Conservation (phyloP, 805 yeast species). For the Yarrowia alimentaria region DNA sequence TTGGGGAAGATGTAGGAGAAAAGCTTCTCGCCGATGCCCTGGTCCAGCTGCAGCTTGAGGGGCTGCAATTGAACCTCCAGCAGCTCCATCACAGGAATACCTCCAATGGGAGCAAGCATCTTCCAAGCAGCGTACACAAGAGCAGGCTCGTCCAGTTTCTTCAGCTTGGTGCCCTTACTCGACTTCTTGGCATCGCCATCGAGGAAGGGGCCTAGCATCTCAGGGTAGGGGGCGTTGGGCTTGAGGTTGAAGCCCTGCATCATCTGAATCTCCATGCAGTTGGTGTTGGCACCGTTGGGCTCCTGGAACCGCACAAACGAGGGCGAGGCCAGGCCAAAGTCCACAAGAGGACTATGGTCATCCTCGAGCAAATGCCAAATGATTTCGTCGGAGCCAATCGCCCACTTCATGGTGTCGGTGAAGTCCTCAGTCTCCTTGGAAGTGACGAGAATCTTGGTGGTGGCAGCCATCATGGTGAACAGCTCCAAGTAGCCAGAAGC, state of each 20-base stretch:
- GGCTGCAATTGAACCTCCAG: constrained; percentile 65
- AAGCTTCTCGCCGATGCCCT: constrained; percentile 60
- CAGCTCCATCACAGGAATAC: constrained; percentile 73
- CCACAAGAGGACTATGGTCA: constrained; percentile 61
- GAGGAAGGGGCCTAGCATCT: constrained; percentile 57
- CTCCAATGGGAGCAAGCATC: constrained; percentile 85
- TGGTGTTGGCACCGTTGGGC: constrained; percentile 64
- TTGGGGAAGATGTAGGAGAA: constrained; percentile 70
- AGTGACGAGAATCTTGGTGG: constrained; percentile 37
- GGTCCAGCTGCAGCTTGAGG: constrained; percentile 69
- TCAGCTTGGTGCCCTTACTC: constrained; percentile 22
- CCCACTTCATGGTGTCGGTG: constrained; percentile 45
- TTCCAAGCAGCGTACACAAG: constrained; percentile 62
- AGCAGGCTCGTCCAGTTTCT: constrained; percentile 33
- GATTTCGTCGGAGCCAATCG: constrained; percentile 64
- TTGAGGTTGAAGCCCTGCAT: constrained; percentile 70
- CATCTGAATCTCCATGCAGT: constrained; percentile 56
- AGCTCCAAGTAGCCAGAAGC: constrained; percentile 37
- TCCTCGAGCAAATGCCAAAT: constrained; percentile 67
- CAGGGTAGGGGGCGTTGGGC: constrained; percentile 60
- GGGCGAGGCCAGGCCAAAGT: constrained; percentile 62
- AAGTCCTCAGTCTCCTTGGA: constrained; percentile 37
- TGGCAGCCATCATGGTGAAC: constrained; percentile 41
- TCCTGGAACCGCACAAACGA: constrained; percentile 61
- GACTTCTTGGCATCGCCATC: constrained; percentile 34